Evolutionary conservation across 345 rosid genomes (phyloP).

Genomic region (Melastoma malabathricum): DNA sequence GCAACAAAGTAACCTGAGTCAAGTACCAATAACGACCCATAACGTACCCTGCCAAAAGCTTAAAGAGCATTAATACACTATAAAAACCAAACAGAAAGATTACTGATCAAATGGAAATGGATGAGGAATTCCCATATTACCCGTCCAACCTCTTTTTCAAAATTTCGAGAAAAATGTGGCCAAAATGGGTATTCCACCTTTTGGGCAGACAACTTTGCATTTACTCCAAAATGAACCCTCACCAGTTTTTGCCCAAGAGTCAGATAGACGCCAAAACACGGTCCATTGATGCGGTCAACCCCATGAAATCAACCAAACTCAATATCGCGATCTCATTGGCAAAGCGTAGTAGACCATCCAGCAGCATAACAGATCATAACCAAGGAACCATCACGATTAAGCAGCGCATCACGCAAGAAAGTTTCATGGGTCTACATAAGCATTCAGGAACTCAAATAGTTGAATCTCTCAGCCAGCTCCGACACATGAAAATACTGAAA

Average conservation of each 20-base stretch:
- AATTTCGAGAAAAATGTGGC: conserved; percentile 21
- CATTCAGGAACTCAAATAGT: conserved; percentile 30
- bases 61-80: conserved; percentile 21
- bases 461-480: conserved; percentile 24
- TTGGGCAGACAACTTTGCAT: conserved; percentile 11
- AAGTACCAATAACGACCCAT: conserved; percentile 29
- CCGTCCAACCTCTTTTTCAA: conserved; percentile 28
- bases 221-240: conserved; percentile 2
- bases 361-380: conserved; percentile 26
- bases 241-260: conserved; percentile 1
- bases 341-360: conserved; percentile 18
- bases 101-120: conserved; percentile 12
- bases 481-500: conserved; percentile 24
- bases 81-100: conserved; percentile 12
- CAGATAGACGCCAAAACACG: conserved; percentile 2
- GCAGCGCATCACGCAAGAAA: conserved; percentile 30
- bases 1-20: conserved; percentile 34
- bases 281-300: neutral
- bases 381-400: conserved; percentile 30
- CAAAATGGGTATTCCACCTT: conserved; percentile 17
- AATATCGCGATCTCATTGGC: conserved; percentile 14
- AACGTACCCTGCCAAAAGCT: conserved; percentile 47
- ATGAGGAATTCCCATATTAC: conserved; percentile 16
- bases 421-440: conserved; percentile 21
- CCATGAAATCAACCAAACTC: conserved; percentile 3